Conservation (phyloP, 2,329 filamentous ascomycete genomes). For the Rhinocladiella mackenziei region DNA sequence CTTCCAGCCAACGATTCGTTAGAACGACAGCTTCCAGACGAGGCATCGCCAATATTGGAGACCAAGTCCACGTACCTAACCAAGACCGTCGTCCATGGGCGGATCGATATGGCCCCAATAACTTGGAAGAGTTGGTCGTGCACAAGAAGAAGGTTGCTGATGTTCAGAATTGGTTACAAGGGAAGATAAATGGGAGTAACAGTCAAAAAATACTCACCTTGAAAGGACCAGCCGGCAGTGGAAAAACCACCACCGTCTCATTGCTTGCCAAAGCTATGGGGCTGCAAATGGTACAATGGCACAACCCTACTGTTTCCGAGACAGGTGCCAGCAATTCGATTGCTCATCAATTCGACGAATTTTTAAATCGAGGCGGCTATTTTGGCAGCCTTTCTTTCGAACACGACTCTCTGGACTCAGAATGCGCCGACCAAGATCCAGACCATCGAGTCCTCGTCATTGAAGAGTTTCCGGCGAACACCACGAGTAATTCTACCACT, state of each 20-base stretch:
- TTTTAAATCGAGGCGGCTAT: constrained; percentile 73
- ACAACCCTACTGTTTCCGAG: constrained; percentile 67
- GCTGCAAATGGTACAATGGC: constrained; percentile 82
- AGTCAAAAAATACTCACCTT: constrained; percentile 72
- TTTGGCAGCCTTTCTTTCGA: constrained; percentile 66
- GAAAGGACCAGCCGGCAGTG: constrained; percentile 85
- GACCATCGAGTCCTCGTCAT: constrained; percentile 62
- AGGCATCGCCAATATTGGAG: constrained; percentile 1
- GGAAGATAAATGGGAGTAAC: constrained; percentile 60
- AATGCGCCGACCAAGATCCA: constrained; percentile 19
- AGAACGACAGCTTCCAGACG: constrained; percentile 11
- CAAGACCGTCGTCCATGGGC: constrained; percentile 68
- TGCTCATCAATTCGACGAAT: constrained; percentile 84
- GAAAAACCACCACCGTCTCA: constrained; percentile 83
- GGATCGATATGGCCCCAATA: constrained; percentile 72
- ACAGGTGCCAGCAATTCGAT: constrained; percentile 61
- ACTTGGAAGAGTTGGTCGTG: constrained; percentile 79
- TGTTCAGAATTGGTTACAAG: constrained; percentile 76
- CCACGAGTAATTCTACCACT: constrained; percentile 61
- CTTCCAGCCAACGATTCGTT: constrained; percentile 27
- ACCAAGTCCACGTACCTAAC: background rate
- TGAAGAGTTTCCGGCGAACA: constrained; percentile 77
- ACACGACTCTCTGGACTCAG: constrained; percentile 7
- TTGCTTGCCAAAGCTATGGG: constrained; percentile 73
- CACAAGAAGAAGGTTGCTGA: constrained; percentile 92